A percentile compares a stretch with the other conserved stretches of the same genome.
These are phyloP conservation scores for Parachlorella kessleri DNA, from an alignment of 139 green algal species.

Conservation along the genomic window DNA sequence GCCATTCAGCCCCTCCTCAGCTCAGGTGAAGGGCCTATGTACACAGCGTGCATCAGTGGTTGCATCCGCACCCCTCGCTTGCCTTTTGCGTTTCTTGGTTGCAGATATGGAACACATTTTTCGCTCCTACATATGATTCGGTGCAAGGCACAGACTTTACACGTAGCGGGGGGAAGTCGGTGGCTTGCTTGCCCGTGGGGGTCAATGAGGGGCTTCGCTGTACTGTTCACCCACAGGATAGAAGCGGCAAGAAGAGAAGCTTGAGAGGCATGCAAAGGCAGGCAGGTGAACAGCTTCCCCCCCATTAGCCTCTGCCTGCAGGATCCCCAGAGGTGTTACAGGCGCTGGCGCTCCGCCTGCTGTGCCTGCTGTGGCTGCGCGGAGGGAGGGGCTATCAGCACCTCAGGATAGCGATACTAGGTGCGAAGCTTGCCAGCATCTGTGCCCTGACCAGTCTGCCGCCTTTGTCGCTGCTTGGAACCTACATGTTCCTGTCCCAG, in stretches of 20 bases:
- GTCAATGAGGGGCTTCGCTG: too few relatives aligned
- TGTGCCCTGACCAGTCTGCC: constrained; percentile 23
- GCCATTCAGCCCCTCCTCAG: constrained; percentile 41
- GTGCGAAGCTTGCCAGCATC: constrained; percentile 7
- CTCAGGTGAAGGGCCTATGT: constrained; percentile 2
- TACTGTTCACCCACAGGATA: too few relatives aligned
- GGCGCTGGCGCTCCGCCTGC: constrained; percentile 47
- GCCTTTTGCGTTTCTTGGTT: background rate
- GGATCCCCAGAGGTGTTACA: constrained; percentile 38
- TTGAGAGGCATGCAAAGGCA: too few relatives aligned
- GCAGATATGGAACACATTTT: background rate
- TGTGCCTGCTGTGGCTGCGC: constrained; percentile 44
- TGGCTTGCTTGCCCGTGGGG: too few relatives aligned
- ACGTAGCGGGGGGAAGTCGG: too few relatives aligned
- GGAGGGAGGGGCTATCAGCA: constrained; percentile 42
- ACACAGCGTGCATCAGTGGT: background rate
- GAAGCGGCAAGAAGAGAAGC: too few relatives aligned
- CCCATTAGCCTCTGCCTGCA: too few relatives aligned
- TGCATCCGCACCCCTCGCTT: background rate
- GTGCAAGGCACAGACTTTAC: too few relatives aligned
- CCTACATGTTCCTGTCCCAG: too few relatives aligned
- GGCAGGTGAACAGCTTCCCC: too few relatives aligned
- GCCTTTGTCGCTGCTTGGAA: too few relatives aligned
- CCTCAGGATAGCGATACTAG: constrained; percentile 18
- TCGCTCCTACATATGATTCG: too few relatives aligned